These are phyloP conservation scores for Plectranthus barbatus DNA, from an alignment of 257 asterid genomes.

Conservation along the genomic window DNA sequence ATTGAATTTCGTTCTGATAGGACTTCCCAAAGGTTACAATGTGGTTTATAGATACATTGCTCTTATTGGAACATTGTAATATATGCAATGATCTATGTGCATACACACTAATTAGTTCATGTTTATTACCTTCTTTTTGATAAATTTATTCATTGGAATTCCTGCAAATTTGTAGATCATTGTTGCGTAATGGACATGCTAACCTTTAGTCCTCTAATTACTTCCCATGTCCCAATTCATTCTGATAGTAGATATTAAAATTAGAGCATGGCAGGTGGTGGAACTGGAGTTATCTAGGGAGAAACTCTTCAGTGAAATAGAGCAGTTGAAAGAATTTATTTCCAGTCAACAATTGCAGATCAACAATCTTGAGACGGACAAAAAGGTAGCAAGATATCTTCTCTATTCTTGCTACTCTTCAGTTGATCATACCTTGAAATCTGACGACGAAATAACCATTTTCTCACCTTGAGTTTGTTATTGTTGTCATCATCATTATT, in stretches of 20 bases:
- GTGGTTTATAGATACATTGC: background rate
- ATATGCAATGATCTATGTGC: background rate
- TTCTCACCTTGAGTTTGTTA: background rate
- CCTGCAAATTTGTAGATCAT: background rate
- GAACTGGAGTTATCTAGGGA: constrained; percentile 56
- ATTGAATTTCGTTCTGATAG: background rate
- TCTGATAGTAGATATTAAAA: constrained; percentile 42
- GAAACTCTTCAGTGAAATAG: constrained; percentile 45
- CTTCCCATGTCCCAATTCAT: constrained; percentile 20
- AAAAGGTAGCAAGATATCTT: constrained; percentile 32
- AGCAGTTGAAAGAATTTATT: constrained; percentile 32
- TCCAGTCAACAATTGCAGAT: constrained; percentile 47
- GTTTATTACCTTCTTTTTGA: background rate
- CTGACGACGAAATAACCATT: background rate
- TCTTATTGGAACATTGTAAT: background rate
- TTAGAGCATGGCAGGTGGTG: constrained; percentile 59
- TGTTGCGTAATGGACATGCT: background rate
- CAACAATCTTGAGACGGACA: constrained; percentile 37
- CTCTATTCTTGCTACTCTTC: background rate
- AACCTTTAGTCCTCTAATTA: constrained; percentile 3
- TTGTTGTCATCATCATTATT: background rate
- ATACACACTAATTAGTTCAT: background rate
- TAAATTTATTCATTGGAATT: background rate
- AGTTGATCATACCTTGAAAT: background rate
- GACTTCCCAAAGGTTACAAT: background rate